phyloP scores from a whole-genome alignment of 345 rosid species.

The Citrus mangshanensis region DNA sequence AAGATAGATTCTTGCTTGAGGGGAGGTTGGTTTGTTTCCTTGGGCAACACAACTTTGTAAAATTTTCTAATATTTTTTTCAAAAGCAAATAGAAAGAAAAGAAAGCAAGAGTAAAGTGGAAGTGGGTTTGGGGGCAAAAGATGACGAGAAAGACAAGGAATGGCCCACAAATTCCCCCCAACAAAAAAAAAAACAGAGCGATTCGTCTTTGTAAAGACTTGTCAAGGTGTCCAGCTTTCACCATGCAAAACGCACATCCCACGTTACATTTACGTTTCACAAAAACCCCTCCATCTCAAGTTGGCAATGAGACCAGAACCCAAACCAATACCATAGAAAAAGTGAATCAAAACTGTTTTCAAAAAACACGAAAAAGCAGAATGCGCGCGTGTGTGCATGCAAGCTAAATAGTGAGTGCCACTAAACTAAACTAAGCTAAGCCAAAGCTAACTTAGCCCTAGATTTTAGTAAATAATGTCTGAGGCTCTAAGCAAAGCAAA shows the following conservation, averaged over 20 bases:
- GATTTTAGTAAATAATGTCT: too few species aligned
- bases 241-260: constrained; percentile 20
- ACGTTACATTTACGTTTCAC: constrained; percentile 4
- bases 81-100: background rate
- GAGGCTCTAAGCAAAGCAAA: background rate
- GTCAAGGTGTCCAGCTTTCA: constrained; percentile 20
- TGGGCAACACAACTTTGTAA: background rate
- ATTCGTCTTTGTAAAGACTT: constrained; percentile 7
- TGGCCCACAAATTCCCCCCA: constrained; percentile 15
- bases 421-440: background rate
- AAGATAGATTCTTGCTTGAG: background rate
- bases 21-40: background rate
- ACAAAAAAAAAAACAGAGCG: background rate
- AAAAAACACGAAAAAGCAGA: too few species aligned
- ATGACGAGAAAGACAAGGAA: background rate
- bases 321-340: background rate
- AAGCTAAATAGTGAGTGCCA: background rate
- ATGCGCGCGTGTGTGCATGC: too few species aligned
- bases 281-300: background rate
- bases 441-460: too few species aligned
- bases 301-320: background rate
- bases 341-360: too few species aligned
- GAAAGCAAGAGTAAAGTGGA: background rate
- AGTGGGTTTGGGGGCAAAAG: too few species aligned
- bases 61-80: background rate